Conservation (phyloP, 345 rosid species). For the Atalantia buxifolia region DNA sequence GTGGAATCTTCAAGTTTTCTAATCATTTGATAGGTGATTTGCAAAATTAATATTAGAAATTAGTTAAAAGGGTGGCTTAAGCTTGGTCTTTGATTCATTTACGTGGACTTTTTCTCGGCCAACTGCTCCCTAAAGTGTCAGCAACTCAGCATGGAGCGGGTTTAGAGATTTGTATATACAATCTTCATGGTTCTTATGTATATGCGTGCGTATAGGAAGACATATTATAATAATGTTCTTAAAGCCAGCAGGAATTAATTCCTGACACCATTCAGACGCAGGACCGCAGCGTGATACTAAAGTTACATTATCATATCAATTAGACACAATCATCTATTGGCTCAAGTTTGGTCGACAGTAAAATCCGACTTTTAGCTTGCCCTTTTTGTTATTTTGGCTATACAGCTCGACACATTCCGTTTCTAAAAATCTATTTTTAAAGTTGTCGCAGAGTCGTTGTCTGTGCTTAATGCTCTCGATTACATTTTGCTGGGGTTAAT, state of each 20-base stretch:
- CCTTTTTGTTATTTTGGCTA: slow-evolving; percentile 5
- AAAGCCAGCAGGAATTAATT: background rate
- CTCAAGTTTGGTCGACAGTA: slow-evolving; percentile 13
- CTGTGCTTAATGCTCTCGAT: background rate
- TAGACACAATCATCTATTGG: slow-evolving; percentile 30
- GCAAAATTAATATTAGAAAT: background rate
- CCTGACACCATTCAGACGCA: slow-evolving; percentile 6
- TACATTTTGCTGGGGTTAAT: background rate
- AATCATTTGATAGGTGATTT: background rate
- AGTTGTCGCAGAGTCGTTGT: background rate
- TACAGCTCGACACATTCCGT: too few relatives aligned
- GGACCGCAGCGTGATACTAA: slow-evolving; percentile 17
- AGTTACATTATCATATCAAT: slow-evolving; percentile 21
- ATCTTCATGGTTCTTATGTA: background rate
- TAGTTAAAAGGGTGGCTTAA: background rate
- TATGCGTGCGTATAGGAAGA: background rate
- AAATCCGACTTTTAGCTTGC: background rate
- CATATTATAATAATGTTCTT: background rate
- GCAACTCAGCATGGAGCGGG: too few relatives aligned
- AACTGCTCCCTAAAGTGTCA: slow-evolving; percentile 20
- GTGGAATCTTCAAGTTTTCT: slow-evolving; percentile 9
- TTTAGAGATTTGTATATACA: background rate
- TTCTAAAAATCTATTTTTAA: too few relatives aligned
- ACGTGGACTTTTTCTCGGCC: slow-evolving; percentile 17
- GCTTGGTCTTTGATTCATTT: background rate